phyloP scores from a whole-genome alignment of 305 asterid species.

The Rubia balearica region DNA sequence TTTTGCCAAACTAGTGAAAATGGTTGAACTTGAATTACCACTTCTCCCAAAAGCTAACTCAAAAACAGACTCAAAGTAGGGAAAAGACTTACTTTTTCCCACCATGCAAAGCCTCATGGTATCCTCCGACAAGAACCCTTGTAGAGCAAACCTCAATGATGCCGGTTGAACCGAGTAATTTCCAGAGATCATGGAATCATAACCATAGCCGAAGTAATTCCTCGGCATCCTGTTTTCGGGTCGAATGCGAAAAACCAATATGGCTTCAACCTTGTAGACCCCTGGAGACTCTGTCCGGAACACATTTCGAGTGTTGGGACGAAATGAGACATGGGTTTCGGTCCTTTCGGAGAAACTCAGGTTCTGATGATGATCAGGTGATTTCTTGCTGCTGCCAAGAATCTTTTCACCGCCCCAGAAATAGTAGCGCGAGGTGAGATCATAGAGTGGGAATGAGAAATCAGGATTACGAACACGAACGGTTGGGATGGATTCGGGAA shows the following conservation, averaged over 20 bases:
- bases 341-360: slow-evolving; percentile 8
- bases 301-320: slow-evolving; percentile 5
- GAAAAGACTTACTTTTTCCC: slow-evolving; percentile 24
- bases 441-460: not conserved
- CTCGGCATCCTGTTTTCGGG: not conserved
- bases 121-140: slow-evolving; percentile 52
- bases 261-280: slow-evolving; percentile 33
- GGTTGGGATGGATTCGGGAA: slow-evolving; percentile 34
- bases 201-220: slow-evolving; percentile 6
- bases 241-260: slow-evolving; percentile 18
- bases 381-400: slow-evolving; percentile 11
- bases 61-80: slow-evolving; percentile 37
- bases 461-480: not conserved
- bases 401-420: slow-evolving; percentile 37
- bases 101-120: slow-evolving; percentile 48
- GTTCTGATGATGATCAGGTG: slow-evolving; percentile 14
- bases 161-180: not conserved
- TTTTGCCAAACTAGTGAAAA: slow-evolving; percentile 31
- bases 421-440: slow-evolving; percentile 12
- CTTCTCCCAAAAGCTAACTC: slow-evolving; percentile 26
- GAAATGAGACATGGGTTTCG: slow-evolving; percentile 16
- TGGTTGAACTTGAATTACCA: slow-evolving; percentile 16
- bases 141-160: slow-evolving; percentile 23
- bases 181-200: slow-evolving; percentile 11
- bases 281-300: slow-evolving; percentile 26